Evolutionary conservation across 495 filamentous ascomycete genomes (phyloP).

Genomic region (Penicillium parvum): DNA sequence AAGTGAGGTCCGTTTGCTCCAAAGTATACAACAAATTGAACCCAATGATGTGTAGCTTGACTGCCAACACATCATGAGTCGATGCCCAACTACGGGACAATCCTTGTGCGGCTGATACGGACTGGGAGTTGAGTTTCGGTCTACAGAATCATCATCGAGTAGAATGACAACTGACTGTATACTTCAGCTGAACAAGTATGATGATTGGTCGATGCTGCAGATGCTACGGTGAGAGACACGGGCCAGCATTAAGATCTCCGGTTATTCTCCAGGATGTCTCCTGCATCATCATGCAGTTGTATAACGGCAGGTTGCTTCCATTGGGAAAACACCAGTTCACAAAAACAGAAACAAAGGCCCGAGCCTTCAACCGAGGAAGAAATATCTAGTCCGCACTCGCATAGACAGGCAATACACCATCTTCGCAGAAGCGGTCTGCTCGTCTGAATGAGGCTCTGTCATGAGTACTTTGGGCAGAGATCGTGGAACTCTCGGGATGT

Average conservation of each 20-base stretch:
- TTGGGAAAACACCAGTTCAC: neutral
- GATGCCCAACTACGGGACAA: neutral
- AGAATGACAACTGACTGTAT: neutral
- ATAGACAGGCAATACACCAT: neutral
- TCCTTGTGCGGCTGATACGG: neutral
- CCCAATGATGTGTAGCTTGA: neutral
- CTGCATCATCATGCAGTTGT: neutral
- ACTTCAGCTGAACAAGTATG: neutral
- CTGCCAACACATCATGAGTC: neutral
- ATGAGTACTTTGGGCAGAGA: neutral
- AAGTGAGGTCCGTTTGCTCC: neutral
- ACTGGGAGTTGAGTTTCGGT: neutral
- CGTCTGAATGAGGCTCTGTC: neutral
- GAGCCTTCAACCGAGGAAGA: neutral
- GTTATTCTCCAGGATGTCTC: neutral
- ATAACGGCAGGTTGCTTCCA: neutral
- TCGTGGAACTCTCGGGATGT: neutral
- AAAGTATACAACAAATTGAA: neutral
- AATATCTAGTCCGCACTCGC: neutral
- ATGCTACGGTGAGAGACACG: neutral
- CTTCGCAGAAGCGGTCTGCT: neutral
- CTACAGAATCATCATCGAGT: neutral
- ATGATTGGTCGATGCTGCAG: neutral
- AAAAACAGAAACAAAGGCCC: neutral
- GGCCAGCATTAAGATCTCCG: neutral